Evolutionary conservation across 1,284 basidiomycete genomes (phyloP).

Genomic region (Mycosarcoma mackinlayi): DNA sequence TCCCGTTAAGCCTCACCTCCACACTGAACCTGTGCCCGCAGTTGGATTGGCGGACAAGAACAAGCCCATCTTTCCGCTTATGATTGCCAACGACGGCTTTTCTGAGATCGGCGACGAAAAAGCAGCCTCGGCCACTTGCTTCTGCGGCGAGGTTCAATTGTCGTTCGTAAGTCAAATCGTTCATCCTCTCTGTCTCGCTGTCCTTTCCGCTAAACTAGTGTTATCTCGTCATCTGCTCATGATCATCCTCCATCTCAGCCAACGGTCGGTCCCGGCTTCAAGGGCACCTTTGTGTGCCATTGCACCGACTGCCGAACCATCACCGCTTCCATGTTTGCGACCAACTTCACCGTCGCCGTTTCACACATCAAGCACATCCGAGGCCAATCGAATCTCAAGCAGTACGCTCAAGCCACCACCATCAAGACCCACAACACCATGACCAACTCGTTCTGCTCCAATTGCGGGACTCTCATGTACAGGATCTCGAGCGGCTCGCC

Average conservation of each 20-base stretch:
- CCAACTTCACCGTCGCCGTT: slow-evolving; percentile 64
- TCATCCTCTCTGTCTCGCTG: background rate
- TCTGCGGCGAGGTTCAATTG: slow-evolving; percentile 67
- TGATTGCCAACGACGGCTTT: slow-evolving; percentile 56
- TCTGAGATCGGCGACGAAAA: slow-evolving; percentile 50
- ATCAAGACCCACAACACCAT: slow-evolving; percentile 56
- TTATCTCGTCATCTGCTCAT: too few relatives aligned
- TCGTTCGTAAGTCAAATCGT: slow-evolving; percentile 56
- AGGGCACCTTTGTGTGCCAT: slow-evolving; percentile 65
- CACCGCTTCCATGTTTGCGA: slow-evolving; percentile 67
- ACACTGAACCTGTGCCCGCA: background rate
- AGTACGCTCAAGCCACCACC: slow-evolving; percentile 55
- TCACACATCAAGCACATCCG: slow-evolving; percentile 57
- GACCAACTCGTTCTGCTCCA: slow-evolving; percentile 68
- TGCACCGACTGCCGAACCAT: slow-evolving; percentile 69
- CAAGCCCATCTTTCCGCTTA: slow-evolving; percentile 20
- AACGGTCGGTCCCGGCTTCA: slow-evolving; percentile 58
- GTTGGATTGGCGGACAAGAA: slow-evolving; percentile 18
- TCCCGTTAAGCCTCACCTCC: too few relatives aligned
- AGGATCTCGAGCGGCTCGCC: slow-evolving; percentile 49
- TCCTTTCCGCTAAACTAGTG: too few relatives aligned
- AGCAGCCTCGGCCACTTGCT: slow-evolving; percentile 67
- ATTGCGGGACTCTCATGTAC: slow-evolving; percentile 68
- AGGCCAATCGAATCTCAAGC: slow-evolving; percentile 61
- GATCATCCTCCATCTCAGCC: too few relatives aligned